These are phyloP conservation scores for Pseudocercospora crystallina DNA, from an alignment of 2,329 filamentous ascomycete genomes.

Conservation along the genomic window DNA sequence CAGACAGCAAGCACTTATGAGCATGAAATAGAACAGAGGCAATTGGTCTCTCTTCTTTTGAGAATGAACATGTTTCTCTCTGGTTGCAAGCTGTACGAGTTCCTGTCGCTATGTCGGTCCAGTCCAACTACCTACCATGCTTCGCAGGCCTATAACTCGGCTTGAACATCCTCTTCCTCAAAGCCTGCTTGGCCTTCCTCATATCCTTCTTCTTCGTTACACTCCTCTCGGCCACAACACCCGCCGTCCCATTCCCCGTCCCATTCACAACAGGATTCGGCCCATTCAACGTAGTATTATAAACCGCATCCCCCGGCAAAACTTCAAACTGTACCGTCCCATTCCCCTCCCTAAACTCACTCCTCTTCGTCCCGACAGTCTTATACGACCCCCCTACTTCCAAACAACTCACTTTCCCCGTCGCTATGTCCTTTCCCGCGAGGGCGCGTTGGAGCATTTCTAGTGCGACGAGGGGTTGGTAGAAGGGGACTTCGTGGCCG, in stretches of 20 bases:
- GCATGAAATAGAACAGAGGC: constrained; percentile 12
- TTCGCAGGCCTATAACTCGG: neutral
- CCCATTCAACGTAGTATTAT: constrained; percentile 33
- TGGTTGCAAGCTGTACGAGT: neutral
- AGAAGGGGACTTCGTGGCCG: constrained; percentile 54
- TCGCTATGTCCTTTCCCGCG: constrained; percentile 50
- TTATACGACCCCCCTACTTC: constrained; percentile 21
- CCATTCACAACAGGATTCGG: constrained; percentile 15
- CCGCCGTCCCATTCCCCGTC: constrained; percentile 4
- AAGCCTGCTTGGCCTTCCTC: neutral
- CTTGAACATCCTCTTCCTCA: constrained; percentile 14
- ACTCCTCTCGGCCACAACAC: neutral
- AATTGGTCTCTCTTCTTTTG: constrained; percentile 3
- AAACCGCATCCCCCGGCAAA: constrained; percentile 45
- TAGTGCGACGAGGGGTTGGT: constrained; percentile 50
- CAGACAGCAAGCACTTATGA: constrained; percentile 12
- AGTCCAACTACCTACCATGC: neutral
- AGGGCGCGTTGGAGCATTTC: constrained; percentile 52
- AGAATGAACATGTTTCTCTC: constrained; percentile 1
- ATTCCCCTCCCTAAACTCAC: constrained; percentile 43
- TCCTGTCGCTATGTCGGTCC: neutral
- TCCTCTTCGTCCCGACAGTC: constrained; percentile 25
- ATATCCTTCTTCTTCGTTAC: neutral
- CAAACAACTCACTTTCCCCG: constrained; percentile 37
- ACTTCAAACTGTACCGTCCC: constrained; percentile 48